Conservation (phyloP, 2,329 filamentous ascomycete species). For the Metarhizium guizhouense region DNA sequence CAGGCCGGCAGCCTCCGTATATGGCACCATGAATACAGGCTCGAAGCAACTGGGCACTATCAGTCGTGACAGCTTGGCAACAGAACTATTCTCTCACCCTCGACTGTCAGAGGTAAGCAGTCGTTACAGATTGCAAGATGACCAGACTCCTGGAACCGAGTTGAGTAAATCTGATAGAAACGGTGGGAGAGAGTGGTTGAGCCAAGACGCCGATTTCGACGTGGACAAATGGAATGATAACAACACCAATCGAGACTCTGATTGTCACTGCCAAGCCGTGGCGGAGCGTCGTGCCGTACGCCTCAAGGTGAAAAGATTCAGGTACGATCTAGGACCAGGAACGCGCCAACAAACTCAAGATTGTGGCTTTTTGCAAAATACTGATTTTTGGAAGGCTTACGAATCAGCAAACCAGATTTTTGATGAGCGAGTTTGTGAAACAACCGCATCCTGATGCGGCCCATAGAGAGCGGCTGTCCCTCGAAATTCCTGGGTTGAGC, state of each 20-base stretch:
- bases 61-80: not conserved
- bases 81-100: not conserved
- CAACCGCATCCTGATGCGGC: conserved; percentile 91
- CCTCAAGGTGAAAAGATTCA: conserved; percentile 71
- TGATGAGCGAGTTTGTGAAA: conserved; percentile 95
- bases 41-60: not conserved
- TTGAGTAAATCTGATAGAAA: conserved; percentile 28
- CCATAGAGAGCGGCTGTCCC: conserved; percentile 76
- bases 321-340: conserved; percentile 35
- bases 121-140: not conserved
- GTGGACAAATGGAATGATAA: conserved; percentile 50
- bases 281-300: conserved; percentile 49
- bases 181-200: conserved; percentile 24
- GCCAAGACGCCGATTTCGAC: conserved; percentile 42
- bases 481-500: conserved; percentile 85
- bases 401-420: conserved; percentile 91
- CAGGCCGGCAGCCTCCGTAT: not conserved
- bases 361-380: not conserved
- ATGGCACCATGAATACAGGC: not conserved
- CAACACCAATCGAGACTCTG: conserved; percentile 27
- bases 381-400: conserved; percentile 58
- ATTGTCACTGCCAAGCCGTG: conserved; percentile 38
- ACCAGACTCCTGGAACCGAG: conserved; percentile 20
- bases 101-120: not conserved
- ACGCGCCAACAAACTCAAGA: not conserved